Conservation (phyloP, 495 filamentous ascomycete species). For the Hyaloscypha finlandica region DNA sequence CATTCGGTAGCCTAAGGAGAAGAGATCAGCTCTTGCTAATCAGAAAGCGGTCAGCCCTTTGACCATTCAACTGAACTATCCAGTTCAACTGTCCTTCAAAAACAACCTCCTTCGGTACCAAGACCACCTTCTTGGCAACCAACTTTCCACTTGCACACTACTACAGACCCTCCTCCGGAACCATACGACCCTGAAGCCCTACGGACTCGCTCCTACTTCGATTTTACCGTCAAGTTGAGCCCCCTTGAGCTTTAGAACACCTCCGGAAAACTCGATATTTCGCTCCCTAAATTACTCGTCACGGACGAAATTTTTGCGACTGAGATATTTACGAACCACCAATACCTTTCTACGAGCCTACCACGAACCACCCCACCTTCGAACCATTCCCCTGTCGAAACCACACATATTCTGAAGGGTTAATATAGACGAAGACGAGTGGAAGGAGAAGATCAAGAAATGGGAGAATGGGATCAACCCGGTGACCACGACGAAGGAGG, state of each 20-base stretch:
- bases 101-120: not conserved
- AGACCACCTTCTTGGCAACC: not conserved
- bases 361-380: too few species aligned
- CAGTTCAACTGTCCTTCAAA: not conserved
- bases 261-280: too few species aligned
- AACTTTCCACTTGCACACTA: not conserved
- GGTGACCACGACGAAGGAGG: not conserved
- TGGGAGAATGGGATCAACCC: not conserved
- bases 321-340: too few species aligned
- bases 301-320: too few species aligned
- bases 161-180: not conserved
- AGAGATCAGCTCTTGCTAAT: not conserved
- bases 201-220: too few species aligned
- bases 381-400: too few species aligned
- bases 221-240: too few species aligned
- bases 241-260: too few species aligned
- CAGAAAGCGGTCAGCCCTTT: not conserved
- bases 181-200: too few species aligned
- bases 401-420: too few species aligned
- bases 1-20: not conserved
- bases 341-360: too few species aligned
- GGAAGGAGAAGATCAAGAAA: not conserved
- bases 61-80: not conserved
- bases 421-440: not conserved
- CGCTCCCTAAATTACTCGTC: too few species aligned